Conservation (phyloP, 1,139 yeast genomes). For the Hansenula lynferdii region DNA sequence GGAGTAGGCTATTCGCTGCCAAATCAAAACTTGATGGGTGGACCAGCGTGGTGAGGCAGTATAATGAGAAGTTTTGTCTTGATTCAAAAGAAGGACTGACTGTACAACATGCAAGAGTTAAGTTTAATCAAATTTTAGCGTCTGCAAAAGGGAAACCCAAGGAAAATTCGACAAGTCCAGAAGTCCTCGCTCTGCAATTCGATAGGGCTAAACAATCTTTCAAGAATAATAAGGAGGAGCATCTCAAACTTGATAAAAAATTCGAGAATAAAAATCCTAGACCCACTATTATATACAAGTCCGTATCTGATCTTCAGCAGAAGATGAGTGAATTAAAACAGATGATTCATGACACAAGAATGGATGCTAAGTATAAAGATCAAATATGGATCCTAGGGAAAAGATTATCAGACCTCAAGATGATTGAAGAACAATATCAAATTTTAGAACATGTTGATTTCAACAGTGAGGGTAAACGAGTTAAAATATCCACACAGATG, state of each 20-base stretch:
- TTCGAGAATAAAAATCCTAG: neutral
- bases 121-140: slow-evolving; percentile 2
- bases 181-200: slow-evolving; percentile 1
- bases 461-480: neutral
- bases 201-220: neutral
- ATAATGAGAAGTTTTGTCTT: neutral
- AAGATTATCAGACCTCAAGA: slow-evolving; percentile 1
- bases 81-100: slow-evolving; percentile 4
- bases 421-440: slow-evolving; percentile 3
- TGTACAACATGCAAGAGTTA: slow-evolving; percentile 5
- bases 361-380: neutral
- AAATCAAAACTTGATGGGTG: slow-evolving; percentile 4
- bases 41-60: neutral
- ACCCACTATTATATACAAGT: neutral
- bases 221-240: neutral
- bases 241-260: neutral
- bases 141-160: slow-evolving; percentile 3
- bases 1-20: neutral
- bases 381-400: slow-evolving; percentile 1
- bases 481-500: slow-evolving; percentile 1
- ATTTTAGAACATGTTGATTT: slow-evolving; percentile 2
- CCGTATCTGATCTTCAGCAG: neutral
- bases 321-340: neutral
- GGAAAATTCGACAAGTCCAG: neutral
- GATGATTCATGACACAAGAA: neutral